These are phyloP conservation scores for Pseudocercospora eumusae DNA, from an alignment of 2,329 filamentous ascomycete genomes.

Conservation along the genomic window DNA sequence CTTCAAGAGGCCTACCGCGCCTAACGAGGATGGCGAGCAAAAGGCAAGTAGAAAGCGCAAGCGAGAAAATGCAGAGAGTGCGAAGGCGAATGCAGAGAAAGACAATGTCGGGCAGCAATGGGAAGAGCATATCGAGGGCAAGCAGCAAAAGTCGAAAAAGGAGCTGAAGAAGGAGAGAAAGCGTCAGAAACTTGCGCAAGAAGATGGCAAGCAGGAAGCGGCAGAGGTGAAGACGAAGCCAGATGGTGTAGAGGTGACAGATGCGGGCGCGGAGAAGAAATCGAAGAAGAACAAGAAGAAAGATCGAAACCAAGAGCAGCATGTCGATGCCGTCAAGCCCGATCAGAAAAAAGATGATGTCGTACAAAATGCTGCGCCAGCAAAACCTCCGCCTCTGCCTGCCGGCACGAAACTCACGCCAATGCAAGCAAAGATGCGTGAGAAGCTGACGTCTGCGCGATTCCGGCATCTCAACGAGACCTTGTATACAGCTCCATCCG, in stretches of 20 bases:
- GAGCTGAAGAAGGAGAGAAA: conserved; percentile 28
- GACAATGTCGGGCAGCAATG: conserved; percentile 75
- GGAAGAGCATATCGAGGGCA: conserved; percentile 75
- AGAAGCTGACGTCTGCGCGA: conserved; percentile 90
- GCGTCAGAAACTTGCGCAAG: conserved; percentile 18
- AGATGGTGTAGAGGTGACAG: conserved; percentile 25
- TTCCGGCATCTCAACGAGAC: conserved; percentile 98
- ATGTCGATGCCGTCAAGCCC: conserved; percentile 12
- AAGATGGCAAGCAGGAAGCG: conserved; percentile 12
- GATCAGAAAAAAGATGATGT: conserved; percentile 26
- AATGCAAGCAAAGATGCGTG: conserved; percentile 88
- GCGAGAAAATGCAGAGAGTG: conserved; percentile 41
- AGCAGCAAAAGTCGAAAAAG: conserved; percentile 44
- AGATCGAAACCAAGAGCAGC: conserved; percentile 35
- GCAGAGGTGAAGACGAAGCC: conserved; percentile 36
- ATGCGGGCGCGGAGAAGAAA: conserved; percentile 34
- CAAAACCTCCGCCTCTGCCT: conserved; percentile 38
- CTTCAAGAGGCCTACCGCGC: conserved; percentile 36
- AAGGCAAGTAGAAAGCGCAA: conserved; percentile 48
- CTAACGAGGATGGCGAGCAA: conserved; percentile 54
- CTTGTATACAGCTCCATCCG: conserved; percentile 87
- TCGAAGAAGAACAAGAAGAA: conserved; percentile 35
- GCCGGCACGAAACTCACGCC: conserved; percentile 72
- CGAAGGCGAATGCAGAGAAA: conserved; percentile 56
- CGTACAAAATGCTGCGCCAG: conserved; percentile 27